Evolutionary conservation across 1,284 basidiomycete species (phyloP).

Genomic region (Cutaneotrichosporon mucoides): DNA sequence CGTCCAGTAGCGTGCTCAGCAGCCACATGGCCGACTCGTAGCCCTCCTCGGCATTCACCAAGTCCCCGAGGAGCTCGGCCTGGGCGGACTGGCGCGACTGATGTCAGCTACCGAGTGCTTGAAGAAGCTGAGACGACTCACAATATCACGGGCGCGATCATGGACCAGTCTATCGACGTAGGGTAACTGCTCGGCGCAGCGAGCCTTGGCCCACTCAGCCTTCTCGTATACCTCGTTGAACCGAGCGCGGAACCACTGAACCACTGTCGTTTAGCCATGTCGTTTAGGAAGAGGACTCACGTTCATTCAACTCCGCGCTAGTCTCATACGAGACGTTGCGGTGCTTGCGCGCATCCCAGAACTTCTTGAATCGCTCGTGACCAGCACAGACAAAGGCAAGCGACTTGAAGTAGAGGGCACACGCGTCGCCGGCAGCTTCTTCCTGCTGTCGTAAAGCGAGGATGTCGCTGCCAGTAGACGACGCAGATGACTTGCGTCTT

Average conservation of each 20-base stretch:
- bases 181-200: slow-evolving; percentile 52
- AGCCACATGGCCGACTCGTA: slow-evolving; percentile 95
- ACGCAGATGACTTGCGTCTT: slow-evolving; percentile 26
- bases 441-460: slow-evolving; percentile 68
- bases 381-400: slow-evolving; percentile 90
- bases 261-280: slow-evolving; percentile 39
- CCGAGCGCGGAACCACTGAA: slow-evolving; percentile 56
- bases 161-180: slow-evolving; percentile 56
- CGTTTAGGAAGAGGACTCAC: slow-evolving; percentile 36
- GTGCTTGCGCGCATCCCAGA: slow-evolving; percentile 47
- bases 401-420: slow-evolving; percentile 88
- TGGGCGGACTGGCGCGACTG: slow-evolving; percentile 79
- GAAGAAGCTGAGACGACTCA: background rate
- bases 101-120: background rate
- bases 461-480: slow-evolving; percentile 37
- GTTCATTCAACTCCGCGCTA: slow-evolving; percentile 55
- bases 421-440: slow-evolving; percentile 67
- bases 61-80: slow-evolving; percentile 80
- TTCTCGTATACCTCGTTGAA: slow-evolving; percentile 60
- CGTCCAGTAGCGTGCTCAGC: slow-evolving; percentile 84
- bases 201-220: slow-evolving; percentile 55
- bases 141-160: slow-evolving; percentile 55
- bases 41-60: slow-evolving; percentile 73
- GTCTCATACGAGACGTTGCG: slow-evolving; percentile 33
- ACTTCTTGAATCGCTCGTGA: slow-evolving; percentile 58